Evolutionary conservation across 768 basidiomycete genomes (phyloP).

Genomic region (Lactifluus piperatus): DNA sequence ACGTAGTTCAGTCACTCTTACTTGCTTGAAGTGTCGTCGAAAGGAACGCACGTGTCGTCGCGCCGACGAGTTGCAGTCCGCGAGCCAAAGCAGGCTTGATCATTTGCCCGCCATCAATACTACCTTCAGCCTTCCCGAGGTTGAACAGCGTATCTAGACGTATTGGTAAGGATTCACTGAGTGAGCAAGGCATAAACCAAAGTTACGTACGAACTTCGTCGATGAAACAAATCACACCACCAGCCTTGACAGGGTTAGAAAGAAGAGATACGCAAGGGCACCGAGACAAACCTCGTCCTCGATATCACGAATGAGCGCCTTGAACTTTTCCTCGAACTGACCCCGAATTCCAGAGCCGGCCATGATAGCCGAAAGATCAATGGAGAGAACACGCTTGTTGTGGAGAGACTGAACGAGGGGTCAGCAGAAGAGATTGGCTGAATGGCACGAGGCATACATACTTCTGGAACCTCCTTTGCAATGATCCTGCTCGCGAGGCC

Average conservation of each 20-base stretch:
- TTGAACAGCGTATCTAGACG: slow-evolving; percentile 67
- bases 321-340: slow-evolving; percentile 92
- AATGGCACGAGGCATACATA: slow-evolving; percentile 28
- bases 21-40: neutral
- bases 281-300: slow-evolving; percentile 55
- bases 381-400: slow-evolving; percentile 77
- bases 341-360: slow-evolving; percentile 89
- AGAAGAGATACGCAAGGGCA: slow-evolving; percentile 11
- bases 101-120: slow-evolving; percentile 89
- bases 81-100: slow-evolving; percentile 87
- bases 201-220: slow-evolving; percentile 79
- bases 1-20: neutral
- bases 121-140: slow-evolving; percentile 85
- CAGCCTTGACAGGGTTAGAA: slow-evolving; percentile 33
- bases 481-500: slow-evolving; percentile 84
- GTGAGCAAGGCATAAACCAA: neutral
- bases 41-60: slow-evolving; percentile 65
- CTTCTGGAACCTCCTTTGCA: slow-evolving; percentile 86
- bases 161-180: neutral
- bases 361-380: slow-evolving; percentile 77
- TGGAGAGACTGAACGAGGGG: slow-evolving; percentile 57
- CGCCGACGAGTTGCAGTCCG: slow-evolving; percentile 82
- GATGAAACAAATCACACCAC: slow-evolving; percentile 86
- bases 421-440: neutral
- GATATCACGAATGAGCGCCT: slow-evolving; percentile 81